Percentiles rank a stretch among this genome's conserved stretches.
phyloP scores from a whole-genome alignment of 139 green algal genomes.

The Ettlia oleoabundans region DNA sequence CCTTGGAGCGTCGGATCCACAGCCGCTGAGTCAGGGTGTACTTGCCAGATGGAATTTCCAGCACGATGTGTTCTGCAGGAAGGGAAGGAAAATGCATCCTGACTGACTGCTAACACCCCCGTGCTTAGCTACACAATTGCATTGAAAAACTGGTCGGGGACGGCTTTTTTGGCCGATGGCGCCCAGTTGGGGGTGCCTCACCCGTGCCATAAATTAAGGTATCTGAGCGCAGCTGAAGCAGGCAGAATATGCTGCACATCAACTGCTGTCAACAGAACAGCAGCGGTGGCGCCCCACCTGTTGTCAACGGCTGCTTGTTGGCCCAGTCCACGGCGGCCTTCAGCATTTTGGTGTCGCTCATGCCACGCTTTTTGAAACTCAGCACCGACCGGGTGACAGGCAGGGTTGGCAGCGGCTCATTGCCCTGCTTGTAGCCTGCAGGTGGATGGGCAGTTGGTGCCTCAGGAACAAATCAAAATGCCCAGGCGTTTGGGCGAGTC shows the following conservation, averaged over 20 bases:
- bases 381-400: conserved; percentile 9
- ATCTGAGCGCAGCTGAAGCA: too few species aligned
- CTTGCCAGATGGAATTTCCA: not conserved
- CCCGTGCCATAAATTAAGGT: too few species aligned
- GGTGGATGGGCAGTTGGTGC: too few species aligned
- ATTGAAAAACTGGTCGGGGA: too few species aligned
- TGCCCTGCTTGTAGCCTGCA: conserved; percentile 26
- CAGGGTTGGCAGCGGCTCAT: not conserved
- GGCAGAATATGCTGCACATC: not conserved
- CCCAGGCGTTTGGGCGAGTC: too few species aligned
- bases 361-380: not conserved
- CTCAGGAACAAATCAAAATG: too few species aligned
- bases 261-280: not conserved
- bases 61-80: not conserved
- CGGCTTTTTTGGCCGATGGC: too few species aligned
- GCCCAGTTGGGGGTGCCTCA: too few species aligned
- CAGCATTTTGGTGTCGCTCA: conserved; percentile 22
- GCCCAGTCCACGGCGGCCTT: conserved; percentile 14
- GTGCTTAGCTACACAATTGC: too few species aligned
- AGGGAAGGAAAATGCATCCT: too few species aligned
- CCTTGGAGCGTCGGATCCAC: not conserved
- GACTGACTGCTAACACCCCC: too few species aligned
- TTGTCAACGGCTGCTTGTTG: not conserved
- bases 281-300: not conserved
- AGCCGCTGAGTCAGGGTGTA: conserved; percentile 4